A percentile compares a stretch with the other conserved stretches of the same genome.
phyloP scores from a whole-genome alignment of 2,329 filamentous ascomycete genomes.

The Cladophialophora carrionii region DNA sequence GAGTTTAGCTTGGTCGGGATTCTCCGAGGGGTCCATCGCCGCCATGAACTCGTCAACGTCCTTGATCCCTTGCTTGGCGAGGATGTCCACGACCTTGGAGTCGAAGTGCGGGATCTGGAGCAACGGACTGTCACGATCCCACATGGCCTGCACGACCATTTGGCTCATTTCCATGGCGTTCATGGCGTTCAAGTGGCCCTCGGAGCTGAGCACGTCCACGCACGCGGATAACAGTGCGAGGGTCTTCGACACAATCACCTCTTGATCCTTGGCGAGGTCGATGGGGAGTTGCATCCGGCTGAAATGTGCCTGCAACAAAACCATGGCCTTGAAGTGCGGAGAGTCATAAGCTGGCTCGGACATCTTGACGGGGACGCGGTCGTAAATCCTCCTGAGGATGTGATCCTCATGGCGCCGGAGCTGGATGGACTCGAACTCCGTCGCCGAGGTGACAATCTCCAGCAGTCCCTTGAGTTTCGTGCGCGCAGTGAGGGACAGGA shows the following conservation, averaged over 20 bases:
- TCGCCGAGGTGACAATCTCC: slow-evolving; percentile 95
- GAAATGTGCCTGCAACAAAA: slow-evolving; percentile 96
- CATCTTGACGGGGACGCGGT: slow-evolving; percentile 94
- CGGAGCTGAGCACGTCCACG: slow-evolving; percentile 92
- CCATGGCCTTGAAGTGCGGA: slow-evolving; percentile 97
- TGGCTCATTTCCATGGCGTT: slow-evolving; percentile 99
- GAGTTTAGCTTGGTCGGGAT: slow-evolving; percentile 75
- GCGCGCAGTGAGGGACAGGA: slow-evolving; percentile 81
- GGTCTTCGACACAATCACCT: slow-evolving; percentile 80
- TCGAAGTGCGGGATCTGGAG: slow-evolving; percentile 98
- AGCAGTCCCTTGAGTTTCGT: slow-evolving; percentile 97
- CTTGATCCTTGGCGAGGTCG: slow-evolving; percentile 94
- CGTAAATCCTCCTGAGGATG: slow-evolving; percentile 87
- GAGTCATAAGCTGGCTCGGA: slow-evolving; percentile 81
- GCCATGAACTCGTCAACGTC: slow-evolving; percentile 99
- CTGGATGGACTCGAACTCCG: slow-evolving; percentile 93
- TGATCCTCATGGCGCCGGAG: slow-evolving; percentile 90
- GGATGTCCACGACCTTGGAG: slow-evolving; percentile 66
- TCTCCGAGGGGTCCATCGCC: slow-evolving; percentile 94
- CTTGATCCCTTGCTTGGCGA: slow-evolving; percentile 65
- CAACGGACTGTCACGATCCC: slow-evolving; percentile 94
- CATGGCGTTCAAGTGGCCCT: slow-evolving; percentile 96
- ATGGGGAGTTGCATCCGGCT: slow-evolving; percentile 95
- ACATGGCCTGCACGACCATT: slow-evolving; percentile 99
- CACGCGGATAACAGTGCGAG: slow-evolving; percentile 86